These are phyloP conservation scores for Pleoardoris graminearum DNA, from an alignment of 2,329 filamentous ascomycete genomes.

Conservation along the genomic window DNA sequence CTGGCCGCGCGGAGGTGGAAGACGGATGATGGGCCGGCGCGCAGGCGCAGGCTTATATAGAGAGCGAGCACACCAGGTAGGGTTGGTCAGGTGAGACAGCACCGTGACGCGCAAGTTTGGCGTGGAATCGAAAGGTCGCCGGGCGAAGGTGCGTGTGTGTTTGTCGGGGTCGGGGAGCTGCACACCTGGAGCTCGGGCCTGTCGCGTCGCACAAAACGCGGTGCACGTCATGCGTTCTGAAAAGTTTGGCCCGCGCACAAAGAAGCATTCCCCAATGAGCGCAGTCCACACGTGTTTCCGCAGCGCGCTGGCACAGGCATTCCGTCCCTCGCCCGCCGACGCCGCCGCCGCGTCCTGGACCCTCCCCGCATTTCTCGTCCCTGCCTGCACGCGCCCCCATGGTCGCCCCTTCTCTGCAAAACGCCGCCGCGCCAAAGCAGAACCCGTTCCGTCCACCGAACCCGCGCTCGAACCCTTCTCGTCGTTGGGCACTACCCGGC, in stretches of 20 bases:
- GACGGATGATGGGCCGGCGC: background rate
- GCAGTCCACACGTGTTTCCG: constrained; percentile 43
- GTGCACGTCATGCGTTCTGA: constrained; percentile 30
- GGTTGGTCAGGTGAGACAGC: background rate
- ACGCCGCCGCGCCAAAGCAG: constrained; percentile 15
- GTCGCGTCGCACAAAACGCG: constrained; percentile 7
- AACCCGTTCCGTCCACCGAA: background rate
- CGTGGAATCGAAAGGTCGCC: constrained; percentile 13
- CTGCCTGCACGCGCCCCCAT: constrained; percentile 29
- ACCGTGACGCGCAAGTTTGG: background rate
- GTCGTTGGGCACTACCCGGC: background rate
- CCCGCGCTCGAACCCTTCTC: constrained; percentile 1
- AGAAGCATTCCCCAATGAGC: constrained; percentile 37
- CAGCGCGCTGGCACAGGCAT: constrained; percentile 42
- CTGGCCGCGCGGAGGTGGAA: background rate
- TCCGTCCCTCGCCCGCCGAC: constrained; percentile 31
- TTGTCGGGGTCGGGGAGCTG: background rate
- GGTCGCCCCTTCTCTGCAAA: constrained; percentile 31
- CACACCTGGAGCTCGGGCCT: constrained; percentile 11
- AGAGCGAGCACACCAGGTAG: constrained; percentile 7
- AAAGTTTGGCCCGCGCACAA: constrained; percentile 15
- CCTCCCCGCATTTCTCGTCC: constrained; percentile 41
- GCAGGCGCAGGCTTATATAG: background rate
- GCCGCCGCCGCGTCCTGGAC: constrained; percentile 24
- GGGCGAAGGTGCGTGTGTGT: background rate